A percentile compares a stretch with the other conserved stretches of the same genome.
phyloP scores from a whole-genome alignment of 306 rosid genomes.

The Rubus idaeus region DNA sequence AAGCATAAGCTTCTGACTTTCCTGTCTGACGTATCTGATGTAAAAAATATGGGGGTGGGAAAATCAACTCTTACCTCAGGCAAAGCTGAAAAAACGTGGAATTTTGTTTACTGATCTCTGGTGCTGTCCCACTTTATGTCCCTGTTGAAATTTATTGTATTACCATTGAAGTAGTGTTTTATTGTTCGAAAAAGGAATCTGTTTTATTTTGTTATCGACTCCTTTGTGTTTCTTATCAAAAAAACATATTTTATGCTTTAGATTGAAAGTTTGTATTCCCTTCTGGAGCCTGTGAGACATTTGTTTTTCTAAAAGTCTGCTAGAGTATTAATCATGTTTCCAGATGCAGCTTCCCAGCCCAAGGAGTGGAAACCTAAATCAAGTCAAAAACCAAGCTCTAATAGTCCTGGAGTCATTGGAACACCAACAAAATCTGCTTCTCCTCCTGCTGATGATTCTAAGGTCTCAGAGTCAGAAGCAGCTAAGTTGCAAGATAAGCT shows the following conservation, averaged over 20 bases:
- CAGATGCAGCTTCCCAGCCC: constrained; percentile 75
- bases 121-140: not conserved
- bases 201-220: not conserved
- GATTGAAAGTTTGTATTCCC: constrained; percentile 15
- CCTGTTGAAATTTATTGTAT: not conserved
- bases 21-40: not conserved
- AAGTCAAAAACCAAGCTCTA: constrained; percentile 66
- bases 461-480: constrained; percentile 48
- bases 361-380: constrained; percentile 97
- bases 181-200: not conserved
- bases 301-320: constrained; percentile 12
- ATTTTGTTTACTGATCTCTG: not conserved
- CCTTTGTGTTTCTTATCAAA: not conserved
- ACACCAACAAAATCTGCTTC: constrained; percentile 64
- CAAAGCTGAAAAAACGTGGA: not conserved
- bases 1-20: not conserved
- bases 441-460: constrained; percentile 50
- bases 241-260: not conserved
- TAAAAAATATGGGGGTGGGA: not conserved
- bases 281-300: constrained; percentile 15
- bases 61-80: not conserved
- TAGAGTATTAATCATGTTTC: constrained; percentile 28
- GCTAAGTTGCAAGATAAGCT: constrained; percentile 61
- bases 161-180: not conserved
- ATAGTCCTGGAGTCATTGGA: constrained; percentile 78